Evolutionary conservation across 331 rosid genomes (phyloP), one percentile per base, ranked within the genome.

Genomic region (Cydonia oblonga): DNA sequence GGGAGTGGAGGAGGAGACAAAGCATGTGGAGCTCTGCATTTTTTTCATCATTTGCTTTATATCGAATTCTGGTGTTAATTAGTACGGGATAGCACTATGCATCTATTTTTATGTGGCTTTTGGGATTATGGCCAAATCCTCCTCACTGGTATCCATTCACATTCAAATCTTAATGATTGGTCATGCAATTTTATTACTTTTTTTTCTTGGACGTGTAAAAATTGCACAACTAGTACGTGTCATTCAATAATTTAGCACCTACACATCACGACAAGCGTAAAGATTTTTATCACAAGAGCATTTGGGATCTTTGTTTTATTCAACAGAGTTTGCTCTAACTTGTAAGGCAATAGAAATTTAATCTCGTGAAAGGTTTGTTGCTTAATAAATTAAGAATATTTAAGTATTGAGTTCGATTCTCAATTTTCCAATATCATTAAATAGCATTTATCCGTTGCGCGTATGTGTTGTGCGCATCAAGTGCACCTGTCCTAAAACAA

Each of bases 1-100:
- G 74, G 72, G 59, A n/a, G 81, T 30, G 76, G 69, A 61, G 78
- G 60, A 44, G 81, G 68, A 76, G 84, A 83, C 86, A 79, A 44
- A 56, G 29, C 86, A 83, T 83, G 86, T 79, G 86, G 58, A 14
- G 13, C 26, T 35, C 72, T 71, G 64, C 56, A 54, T 46, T 6
- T 23, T 26, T 60, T 71, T 29, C 80, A 82, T 78, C 72, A 82
- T 79, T 76, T 75, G 22, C 35, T 26, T 68, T 68, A 73, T 70
- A 64, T 67, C 70, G 49, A 35, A 68, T 44, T 51, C 68, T 79
- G 76, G 65, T 29, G 26, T 67, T 69, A 35, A 64, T 26, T 58
- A 68, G 64, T 12, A 15, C 12, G 24, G 52, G 23, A 68, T 68
- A 10, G 18, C 18, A 33, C 20, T 46, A 28, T 25, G 62, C 62